These are phyloP conservation scores for Saccharomyces mikatae DNA, from an alignment of 805 yeast species.

Conservation along the genomic window DNA sequence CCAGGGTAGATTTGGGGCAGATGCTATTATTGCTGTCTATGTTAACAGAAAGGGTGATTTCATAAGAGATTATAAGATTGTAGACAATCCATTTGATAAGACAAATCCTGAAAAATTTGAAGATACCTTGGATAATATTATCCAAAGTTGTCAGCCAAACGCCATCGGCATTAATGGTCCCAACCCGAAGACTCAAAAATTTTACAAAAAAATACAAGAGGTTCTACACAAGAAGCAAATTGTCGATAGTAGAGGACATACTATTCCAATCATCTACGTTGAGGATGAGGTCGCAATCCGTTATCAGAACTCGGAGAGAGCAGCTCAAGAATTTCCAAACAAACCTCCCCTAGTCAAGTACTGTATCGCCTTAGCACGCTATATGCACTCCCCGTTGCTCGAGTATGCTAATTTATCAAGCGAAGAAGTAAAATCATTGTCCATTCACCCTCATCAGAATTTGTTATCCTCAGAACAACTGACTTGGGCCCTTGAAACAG, in stretches of 20 bases:
- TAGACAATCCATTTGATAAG: constrained; percentile 50
- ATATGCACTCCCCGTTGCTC: constrained; percentile 83
- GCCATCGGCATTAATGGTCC: constrained; percentile 87
- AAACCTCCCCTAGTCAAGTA: constrained; percentile 73
- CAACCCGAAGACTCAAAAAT: constrained; percentile 59
- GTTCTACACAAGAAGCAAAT: constrained; percentile 51
- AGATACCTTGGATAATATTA: constrained; percentile 49
- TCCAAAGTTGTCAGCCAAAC: constrained; percentile 68
- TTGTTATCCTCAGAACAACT: constrained; percentile 58
- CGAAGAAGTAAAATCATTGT: constrained; percentile 60
- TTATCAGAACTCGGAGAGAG: constrained; percentile 71
- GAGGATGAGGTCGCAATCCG: constrained; percentile 90
- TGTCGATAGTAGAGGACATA: constrained; percentile 47
- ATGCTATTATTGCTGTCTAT: constrained; percentile 78
- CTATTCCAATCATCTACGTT: constrained; percentile 67
- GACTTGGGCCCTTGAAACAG: constrained; percentile 61
- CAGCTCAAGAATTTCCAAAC: constrained; percentile 72
- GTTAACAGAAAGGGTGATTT: constrained; percentile 76
- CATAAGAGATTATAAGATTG: constrained; percentile 69
- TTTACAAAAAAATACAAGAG: constrained; percentile 48
- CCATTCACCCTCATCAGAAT: constrained; percentile 66
- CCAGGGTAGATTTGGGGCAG: constrained; percentile 68
- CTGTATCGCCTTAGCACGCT: constrained; percentile 84
- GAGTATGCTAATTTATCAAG: constrained; percentile 74
- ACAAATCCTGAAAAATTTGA: constrained; percentile 54